Percentiles rank a stretch among this genome's conserved stretches.
These are phyloP conservation scores for Lophium mytilinum DNA, from an alignment of 495 filamentous ascomycete genomes.

Conservation along the genomic window DNA sequence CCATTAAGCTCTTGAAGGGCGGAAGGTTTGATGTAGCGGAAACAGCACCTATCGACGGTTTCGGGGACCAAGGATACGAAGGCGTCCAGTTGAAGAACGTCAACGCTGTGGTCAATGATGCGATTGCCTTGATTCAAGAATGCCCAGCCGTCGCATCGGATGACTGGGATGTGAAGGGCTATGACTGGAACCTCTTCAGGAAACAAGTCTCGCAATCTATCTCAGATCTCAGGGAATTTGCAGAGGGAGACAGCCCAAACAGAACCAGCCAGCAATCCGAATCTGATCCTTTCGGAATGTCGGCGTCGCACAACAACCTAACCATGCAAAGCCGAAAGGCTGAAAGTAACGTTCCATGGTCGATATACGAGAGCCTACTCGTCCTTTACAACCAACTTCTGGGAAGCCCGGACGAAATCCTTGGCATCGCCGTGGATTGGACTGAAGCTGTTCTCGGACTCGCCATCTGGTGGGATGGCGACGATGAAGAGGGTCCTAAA, in stretches of 20 bases:
- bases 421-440: constrained; percentile 70
- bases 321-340: constrained; percentile 62
- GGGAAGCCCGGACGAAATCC: constrained; percentile 60
- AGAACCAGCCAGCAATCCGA: constrained; percentile 30
- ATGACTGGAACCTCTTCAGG: constrained; percentile 72
- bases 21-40: constrained; percentile 69
- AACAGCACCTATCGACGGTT: constrained; percentile 48
- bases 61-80: constrained; percentile 55
- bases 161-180: constrained; percentile 68
- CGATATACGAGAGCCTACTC: constrained; percentile 70
- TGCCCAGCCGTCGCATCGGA: constrained; percentile 57
- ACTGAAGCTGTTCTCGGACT: constrained; percentile 73
- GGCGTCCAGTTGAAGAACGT: constrained; percentile 66
- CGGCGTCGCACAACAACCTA: constrained; percentile 34
- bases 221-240: constrained; percentile 57
- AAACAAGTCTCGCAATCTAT: constrained; percentile 57
- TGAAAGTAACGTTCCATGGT: constrained; percentile 76
- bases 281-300: constrained; percentile 48
- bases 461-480: constrained; percentile 83
- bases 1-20: constrained; percentile 53
- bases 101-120: constrained; percentile 55
- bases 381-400: constrained; percentile 68
- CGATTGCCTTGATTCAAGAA: constrained; percentile 54
- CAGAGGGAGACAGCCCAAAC: constrained; percentile 19
- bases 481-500: constrained; percentile 46